Conservation (phyloP, 73 alveolate genomes). For the Durusdinium trenchii region DNA sequence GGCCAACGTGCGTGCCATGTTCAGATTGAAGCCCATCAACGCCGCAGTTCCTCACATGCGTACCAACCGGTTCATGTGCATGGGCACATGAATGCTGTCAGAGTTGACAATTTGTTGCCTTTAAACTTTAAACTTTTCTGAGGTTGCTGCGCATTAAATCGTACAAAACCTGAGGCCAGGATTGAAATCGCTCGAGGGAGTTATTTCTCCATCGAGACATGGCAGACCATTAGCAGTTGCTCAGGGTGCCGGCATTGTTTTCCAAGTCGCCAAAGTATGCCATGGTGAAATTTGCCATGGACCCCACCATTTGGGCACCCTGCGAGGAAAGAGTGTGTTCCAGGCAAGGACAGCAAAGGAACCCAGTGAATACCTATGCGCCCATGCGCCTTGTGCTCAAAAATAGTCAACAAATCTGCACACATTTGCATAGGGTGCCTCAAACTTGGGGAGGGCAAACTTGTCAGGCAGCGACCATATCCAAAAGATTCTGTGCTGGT, state of each 20-base stretch:
- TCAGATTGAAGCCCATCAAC: constrained; percentile 88
- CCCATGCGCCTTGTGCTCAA: constrained; percentile 84
- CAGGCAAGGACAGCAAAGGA: background rate
- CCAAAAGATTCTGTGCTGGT: too few relatives aligned
- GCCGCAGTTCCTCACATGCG: constrained; percentile 89
- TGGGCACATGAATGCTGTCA: too few relatives aligned
- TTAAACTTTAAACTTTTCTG: background rate
- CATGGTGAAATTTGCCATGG: constrained; percentile 55
- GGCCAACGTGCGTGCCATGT: background rate
- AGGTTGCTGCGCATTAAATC: too few relatives aligned
- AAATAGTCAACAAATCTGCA: constrained; percentile 70
- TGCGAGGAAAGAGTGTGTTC: background rate
- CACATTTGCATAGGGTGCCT: constrained; percentile 96
- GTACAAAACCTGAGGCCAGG: too few relatives aligned
- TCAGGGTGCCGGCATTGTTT: constrained; percentile 53
- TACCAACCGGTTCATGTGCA: too few relatives aligned
- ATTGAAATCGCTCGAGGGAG: too few relatives aligned
- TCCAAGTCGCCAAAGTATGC: constrained; percentile 93
- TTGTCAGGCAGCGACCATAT: too few relatives aligned
- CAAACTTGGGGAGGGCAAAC: too few relatives aligned
- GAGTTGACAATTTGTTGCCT: background rate
- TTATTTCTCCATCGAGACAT: too few relatives aligned
- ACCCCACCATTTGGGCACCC: background rate
- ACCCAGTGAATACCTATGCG: background rate
- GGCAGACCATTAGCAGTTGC: too few relatives aligned